Percentiles rank a stretch among this genome's conserved stretches.
These are phyloP conservation scores for Macrophomina tecta DNA, from an alignment of 2,329 filamentous ascomycete genomes.

Conservation along the genomic window DNA sequence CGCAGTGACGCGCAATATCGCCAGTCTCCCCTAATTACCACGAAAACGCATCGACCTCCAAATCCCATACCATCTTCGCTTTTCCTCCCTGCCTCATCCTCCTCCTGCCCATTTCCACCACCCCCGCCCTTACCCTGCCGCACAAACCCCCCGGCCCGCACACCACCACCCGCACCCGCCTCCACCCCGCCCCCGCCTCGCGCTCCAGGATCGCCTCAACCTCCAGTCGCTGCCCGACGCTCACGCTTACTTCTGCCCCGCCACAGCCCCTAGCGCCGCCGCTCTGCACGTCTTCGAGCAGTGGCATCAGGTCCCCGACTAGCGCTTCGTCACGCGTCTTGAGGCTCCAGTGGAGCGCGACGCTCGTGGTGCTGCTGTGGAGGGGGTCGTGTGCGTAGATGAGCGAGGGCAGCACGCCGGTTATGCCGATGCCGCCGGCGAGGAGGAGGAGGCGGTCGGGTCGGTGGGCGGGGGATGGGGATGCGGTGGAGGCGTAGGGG, in stretches of 20 bases:
- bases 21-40: slow-evolving; percentile 2
- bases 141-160: slow-evolving; percentile 51
- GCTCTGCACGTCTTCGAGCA: slow-evolving; percentile 32
- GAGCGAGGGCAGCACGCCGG: slow-evolving; percentile 48
- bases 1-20: too few relatives aligned
- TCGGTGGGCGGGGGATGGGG: slow-evolving; percentile 38
- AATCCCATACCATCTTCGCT: slow-evolving; percentile 29
- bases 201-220: slow-evolving; percentile 38
- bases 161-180: slow-evolving; percentile 47
- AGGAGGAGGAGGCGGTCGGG: slow-evolving; percentile 47
- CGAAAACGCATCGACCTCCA: slow-evolving; percentile 25
- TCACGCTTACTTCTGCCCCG: neutral
- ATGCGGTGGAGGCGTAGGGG: slow-evolving; percentile 46
- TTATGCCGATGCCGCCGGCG: slow-evolving; percentile 58
- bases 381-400: slow-evolving; percentile 38
- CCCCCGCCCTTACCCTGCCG: slow-evolving; percentile 47
- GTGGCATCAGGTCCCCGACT: slow-evolving; percentile 34
- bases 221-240: slow-evolving; percentile 40
- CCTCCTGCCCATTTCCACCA: slow-evolving; percentile 30
- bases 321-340: slow-evolving; percentile 28
- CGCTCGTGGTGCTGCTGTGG: neutral
- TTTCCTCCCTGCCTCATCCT: slow-evolving; percentile 18
- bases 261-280: slow-evolving; percentile 36
- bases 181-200: slow-evolving; percentile 40
- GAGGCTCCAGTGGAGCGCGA: slow-evolving; percentile 48